Evolutionary conservation across 305 asterid genomes (phyloP).

Genomic region (Fraxinus xanthoxyloides): DNA sequence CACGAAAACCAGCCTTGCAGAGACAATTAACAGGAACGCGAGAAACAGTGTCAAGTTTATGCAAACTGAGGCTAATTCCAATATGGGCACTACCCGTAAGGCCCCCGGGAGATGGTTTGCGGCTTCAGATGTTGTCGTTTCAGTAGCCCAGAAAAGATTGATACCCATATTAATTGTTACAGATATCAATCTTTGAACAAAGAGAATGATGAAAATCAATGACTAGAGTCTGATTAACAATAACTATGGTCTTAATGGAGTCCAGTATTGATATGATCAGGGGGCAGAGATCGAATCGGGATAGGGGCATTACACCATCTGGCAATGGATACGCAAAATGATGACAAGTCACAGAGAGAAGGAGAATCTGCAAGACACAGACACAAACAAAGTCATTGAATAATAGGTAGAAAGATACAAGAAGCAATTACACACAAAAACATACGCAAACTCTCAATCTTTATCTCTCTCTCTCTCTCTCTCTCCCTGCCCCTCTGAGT

Average conservation of each 20-base stretch:
- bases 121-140: constrained; percentile 24
- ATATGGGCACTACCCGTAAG: constrained; percentile 43
- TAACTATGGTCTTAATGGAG: constrained; percentile 24
- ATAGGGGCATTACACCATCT: constrained; percentile 83
- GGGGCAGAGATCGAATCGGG: constrained; percentile 47
- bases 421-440: constrained; percentile 17
- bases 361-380: constrained; percentile 52
- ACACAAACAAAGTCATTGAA: constrained; percentile 39
- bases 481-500: background rate
- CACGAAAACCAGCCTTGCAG: constrained; percentile 56
- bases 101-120: constrained; percentile 32
- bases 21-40: constrained; percentile 59
- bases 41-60: constrained; percentile 68
- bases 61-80: constrained; percentile 76
- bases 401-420: constrained; percentile 18
- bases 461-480: background rate
- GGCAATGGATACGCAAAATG: constrained; percentile 43
- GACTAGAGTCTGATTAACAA: constrained; percentile 26
- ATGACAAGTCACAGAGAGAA: constrained; percentile 54
- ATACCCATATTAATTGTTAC: constrained; percentile 57
- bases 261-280: constrained; percentile 23
- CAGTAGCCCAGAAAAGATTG: constrained; percentile 45
- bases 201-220: constrained; percentile 32
- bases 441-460: constrained; percentile 15
- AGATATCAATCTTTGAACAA: constrained; percentile 58